These are phyloP conservation scores for Populus nigra DNA, from an alignment of 345 rosid genomes.

Conservation along the genomic window DNA sequence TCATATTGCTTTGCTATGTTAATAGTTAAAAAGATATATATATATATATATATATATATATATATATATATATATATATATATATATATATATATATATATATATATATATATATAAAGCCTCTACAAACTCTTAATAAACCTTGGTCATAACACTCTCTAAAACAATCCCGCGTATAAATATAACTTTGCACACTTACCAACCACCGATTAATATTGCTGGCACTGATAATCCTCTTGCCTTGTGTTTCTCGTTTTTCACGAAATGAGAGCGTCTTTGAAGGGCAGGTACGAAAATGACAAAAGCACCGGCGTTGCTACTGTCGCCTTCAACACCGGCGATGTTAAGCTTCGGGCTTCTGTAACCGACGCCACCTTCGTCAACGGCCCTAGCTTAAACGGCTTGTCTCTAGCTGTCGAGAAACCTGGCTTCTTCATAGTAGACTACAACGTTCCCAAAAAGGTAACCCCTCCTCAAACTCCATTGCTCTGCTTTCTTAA, in stretches of 20 bases:
- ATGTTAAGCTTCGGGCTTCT: conserved; percentile 71
- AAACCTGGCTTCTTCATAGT: conserved; percentile 79
- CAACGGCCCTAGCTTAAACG: conserved; percentile 75
- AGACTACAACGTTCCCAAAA: conserved; percentile 78
- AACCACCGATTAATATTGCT: background rate
- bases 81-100: too few relatives aligned
- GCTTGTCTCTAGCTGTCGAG: conserved; percentile 68
- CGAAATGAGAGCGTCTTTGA: conserved; percentile 78
- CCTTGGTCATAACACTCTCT: too few relatives aligned
- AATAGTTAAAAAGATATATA: too few relatives aligned
- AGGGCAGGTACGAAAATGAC: conserved; percentile 60
- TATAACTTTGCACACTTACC: background rate
- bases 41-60: too few relatives aligned
- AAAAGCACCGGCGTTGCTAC: conserved; percentile 53
- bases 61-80: too few relatives aligned
- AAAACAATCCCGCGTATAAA: too few relatives aligned
- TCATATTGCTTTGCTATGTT: too few relatives aligned
- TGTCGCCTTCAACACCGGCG: conserved; percentile 55
- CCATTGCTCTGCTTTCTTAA: background rate
- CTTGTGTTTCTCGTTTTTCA: conserved; percentile 13
- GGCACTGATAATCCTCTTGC: conserved; percentile 9
- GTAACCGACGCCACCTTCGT: conserved; percentile 79
- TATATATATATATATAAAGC: too few relatives aligned
- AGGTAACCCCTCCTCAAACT: conserved; percentile 31
- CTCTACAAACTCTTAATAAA: too few relatives aligned